Evolutionary conservation across 2,329 filamentous ascomycete species (phyloP).

Genomic region (Fusarium bulbicola): DNA sequence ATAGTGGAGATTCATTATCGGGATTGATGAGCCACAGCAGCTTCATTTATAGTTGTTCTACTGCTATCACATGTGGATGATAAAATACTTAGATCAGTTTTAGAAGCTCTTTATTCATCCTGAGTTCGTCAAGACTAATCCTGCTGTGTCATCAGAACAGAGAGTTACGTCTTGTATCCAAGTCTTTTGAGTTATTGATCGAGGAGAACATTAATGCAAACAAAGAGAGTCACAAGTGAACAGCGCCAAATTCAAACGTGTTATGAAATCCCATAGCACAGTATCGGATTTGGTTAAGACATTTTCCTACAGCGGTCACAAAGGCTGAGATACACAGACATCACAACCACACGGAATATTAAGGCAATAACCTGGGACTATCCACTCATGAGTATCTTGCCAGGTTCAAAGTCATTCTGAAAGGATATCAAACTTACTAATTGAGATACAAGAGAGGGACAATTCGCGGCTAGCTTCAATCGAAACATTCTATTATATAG

Average conservation of each 20-base stretch:
- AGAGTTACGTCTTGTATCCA: background rate
- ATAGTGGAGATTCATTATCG: background rate
- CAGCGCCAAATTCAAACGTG: background rate
- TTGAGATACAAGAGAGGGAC: background rate
- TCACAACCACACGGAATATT: background rate
- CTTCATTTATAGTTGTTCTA: background rate
- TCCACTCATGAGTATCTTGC: accelerated
- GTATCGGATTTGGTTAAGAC: background rate
- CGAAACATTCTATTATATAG: background rate
- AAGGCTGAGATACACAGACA: background rate
- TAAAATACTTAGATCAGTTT: background rate
- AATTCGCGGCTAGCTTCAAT: background rate
- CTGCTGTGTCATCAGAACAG: background rate
- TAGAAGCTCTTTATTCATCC: background rate
- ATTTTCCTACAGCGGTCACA: background rate
- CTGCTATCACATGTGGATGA: background rate
- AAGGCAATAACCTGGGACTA: background rate
- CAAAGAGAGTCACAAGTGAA: background rate
- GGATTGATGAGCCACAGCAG: background rate
- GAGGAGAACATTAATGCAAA: background rate
- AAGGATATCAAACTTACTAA: background rate
- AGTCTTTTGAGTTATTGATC: background rate
- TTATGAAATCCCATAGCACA: accelerated
- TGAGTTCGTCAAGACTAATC: background rate
- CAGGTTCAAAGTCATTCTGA: background rate